Evolutionary conservation across 805 yeast genomes (phyloP).

Genomic region (Pichia pseudocactophila): DNA sequence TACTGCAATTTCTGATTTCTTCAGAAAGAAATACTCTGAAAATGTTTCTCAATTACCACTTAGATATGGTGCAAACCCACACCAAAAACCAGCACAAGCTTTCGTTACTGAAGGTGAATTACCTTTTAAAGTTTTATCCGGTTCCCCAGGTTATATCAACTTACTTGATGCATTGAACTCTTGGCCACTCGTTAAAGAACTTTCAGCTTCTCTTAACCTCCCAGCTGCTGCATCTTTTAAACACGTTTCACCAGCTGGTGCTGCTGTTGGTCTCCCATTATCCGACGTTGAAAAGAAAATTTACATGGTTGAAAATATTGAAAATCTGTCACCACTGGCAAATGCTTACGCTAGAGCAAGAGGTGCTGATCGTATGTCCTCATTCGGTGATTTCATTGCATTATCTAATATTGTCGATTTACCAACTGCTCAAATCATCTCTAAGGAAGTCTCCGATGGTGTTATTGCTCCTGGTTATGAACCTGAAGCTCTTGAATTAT

Average conservation of each 20-base stretch:
- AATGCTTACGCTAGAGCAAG: conserved; percentile 98
- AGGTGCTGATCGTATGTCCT: conserved; percentile 99
- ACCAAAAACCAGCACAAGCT: conserved; percentile 99
- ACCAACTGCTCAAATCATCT: conserved; percentile 93
- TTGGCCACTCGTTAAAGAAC: conserved; percentile 97
- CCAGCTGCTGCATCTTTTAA: conserved; percentile 99
- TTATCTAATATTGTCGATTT: conserved; percentile 92
- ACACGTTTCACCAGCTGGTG: conserved; percentile 99
- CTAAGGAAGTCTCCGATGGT: conserved; percentile 97
- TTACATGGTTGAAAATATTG: conserved; percentile 91
- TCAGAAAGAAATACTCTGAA: conserved; percentile 95
- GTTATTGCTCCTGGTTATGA: conserved; percentile 96
- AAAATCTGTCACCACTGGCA: conserved; percentile 92
- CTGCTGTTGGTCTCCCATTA: conserved; percentile 93
- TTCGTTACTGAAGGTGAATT: conserved; percentile 77
- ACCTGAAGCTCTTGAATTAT: conserved; percentile 82
- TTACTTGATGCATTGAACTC: conserved; percentile 93
- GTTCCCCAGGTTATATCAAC: conserved; percentile 97
- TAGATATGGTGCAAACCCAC: conserved; percentile 98
- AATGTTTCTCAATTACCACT: conserved; percentile 82
- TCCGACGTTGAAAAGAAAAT: conserved; percentile 86
- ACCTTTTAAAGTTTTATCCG: conserved; percentile 88
- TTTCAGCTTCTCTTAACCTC: conserved; percentile 83
- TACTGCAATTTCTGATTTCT: conserved; percentile 89
- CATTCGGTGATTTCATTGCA: conserved; percentile 98